Percentiles rank a stretch among this genome's conserved stretches.
Evolutionary conservation across 345 rosid species (phyloP).

Genomic region (Eucalyptus marginata): DNA sequence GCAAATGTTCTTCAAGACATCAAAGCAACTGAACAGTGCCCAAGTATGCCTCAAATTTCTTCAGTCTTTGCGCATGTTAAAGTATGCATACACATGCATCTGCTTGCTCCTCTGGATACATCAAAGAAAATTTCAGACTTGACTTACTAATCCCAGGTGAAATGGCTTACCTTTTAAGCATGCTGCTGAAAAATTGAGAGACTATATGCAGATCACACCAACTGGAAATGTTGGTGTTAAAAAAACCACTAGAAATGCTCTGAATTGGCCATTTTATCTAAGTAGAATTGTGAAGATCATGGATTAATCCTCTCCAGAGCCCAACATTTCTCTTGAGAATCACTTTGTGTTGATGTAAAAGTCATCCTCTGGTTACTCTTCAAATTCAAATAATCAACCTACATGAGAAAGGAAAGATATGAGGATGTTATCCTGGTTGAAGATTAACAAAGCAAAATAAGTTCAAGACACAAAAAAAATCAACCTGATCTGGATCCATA

Average conservation of each 20-base stretch:
- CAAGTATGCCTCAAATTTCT: not conserved
- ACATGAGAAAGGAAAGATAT: not conserved
- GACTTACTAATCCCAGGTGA: not conserved
- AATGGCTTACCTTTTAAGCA: not conserved
- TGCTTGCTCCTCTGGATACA: not conserved
- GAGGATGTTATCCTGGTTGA: not conserved
- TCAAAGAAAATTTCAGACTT: not conserved
- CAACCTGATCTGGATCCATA: constrained; percentile 79
- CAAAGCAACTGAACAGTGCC: not conserved
- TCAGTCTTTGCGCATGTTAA: not conserved
- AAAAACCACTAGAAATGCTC: not conserved
- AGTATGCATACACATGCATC: not conserved
- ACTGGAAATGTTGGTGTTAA: not conserved
- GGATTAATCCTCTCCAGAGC: constrained; percentile 53
- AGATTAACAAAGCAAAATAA: not conserved
- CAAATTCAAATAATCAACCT: constrained; percentile 90
- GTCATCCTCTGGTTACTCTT: constrained; percentile 61
- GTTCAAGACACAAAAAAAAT: not conserved
- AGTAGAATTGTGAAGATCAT: not conserved
- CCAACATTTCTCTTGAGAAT: constrained; percentile 45
- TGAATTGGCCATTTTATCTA: not conserved
- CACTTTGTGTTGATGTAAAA: constrained; percentile 26
- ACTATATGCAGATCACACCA: not conserved
- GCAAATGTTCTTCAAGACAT: not conserved
- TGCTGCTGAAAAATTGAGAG: not conserved